Evolutionary conservation across 768 basidiomycete genomes (phyloP), one percentile per base, ranked within the genome.

Genomic region (Russula ochroleuca): DNA sequence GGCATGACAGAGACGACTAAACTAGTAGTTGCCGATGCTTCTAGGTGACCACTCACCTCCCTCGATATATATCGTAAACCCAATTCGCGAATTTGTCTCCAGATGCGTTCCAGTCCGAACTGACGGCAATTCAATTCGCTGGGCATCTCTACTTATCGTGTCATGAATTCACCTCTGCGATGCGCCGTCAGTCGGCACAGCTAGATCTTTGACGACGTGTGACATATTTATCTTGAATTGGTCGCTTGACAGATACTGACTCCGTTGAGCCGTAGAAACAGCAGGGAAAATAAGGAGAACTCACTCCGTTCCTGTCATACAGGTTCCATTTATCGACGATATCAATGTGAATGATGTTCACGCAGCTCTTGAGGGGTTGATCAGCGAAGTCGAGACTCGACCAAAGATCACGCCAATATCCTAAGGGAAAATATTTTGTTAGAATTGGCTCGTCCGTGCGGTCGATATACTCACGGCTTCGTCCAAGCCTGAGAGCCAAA

Each of bases 311-410:
- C 7, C 0, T 35, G 10, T 63, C 56, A 35, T 37, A 28, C 23
- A 63, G 21, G 15, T 62, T 57, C 62, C 62, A 63, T 43, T 52
- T 37, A 9, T 57, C 21, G 37, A 57, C n/a, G 1, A 63, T 43
- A 37, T 63, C 62, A 13, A 19, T 7, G 28, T 57, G 62, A 21
- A 52, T 31, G 17, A 45, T 19, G 23, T 43, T 17, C n/a, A 52
- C 25, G 40, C 62, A 63, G 17, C 21, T 28, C 33, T 52, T 45
- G 3, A 63, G 33, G 8, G 15, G 0, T 23, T 43, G 49, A 15
- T 23, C 56, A 31, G 23, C 41, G 17, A 63, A 63, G 19, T 57
- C 38, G 3, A 5, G 25, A 21, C 23, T 52, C 19, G 62, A 52
- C 49, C 49, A 25, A 23, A 63, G 56, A 14, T 15, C 35, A 38